A percentile compares a stretch with the other conserved stretches of the same genome.
phyloP scores from a whole-genome alignment of 495 filamentous ascomycete species.

The Podospora bellae-mahoneyi region DNA sequence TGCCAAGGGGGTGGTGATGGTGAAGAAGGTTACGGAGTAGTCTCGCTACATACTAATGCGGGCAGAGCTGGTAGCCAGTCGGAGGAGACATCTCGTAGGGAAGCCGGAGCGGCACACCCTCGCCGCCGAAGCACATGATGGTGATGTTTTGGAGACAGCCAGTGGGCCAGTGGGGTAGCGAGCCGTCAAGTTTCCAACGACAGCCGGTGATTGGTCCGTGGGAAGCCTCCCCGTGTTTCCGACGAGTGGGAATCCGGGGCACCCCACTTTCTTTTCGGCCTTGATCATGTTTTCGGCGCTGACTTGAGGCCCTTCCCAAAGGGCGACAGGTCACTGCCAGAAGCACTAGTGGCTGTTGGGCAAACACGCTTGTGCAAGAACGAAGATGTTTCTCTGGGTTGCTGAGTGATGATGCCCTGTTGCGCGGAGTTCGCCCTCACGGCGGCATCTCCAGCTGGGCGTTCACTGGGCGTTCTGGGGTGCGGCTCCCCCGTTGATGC shows the following conservation, averaged over 20 bases:
- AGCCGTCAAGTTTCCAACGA: not conserved
- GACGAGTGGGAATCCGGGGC: constrained; percentile 5
- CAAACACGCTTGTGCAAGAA: constrained; percentile 10
- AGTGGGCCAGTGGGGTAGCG: not conserved
- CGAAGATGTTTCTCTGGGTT: constrained; percentile 2
- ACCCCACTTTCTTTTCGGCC: not conserved
- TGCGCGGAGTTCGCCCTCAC: not conserved
- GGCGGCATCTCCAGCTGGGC: not conserved
- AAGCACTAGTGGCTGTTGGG: constrained; percentile 10
- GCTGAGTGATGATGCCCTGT: not conserved
- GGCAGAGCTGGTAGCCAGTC: not conserved
- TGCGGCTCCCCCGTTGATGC: not conserved
- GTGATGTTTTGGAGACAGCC: not conserved
- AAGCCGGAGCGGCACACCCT: not conserved
- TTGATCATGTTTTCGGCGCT: not conserved
- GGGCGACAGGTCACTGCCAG: not conserved
- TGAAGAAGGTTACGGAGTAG: not conserved
- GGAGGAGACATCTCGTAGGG: not conserved
- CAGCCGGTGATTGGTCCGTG: constrained; percentile 16
- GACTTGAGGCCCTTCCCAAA: not conserved
- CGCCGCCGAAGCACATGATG: constrained; percentile 8
- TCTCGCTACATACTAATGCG: not conserved
- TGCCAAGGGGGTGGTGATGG: not conserved
- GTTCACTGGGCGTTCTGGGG: not conserved
- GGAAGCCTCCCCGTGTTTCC: constrained; percentile 23